Evolutionary conservation across 805 yeast genomes (phyloP).

Genomic region (Metschnikowia amazonensis): DNA sequence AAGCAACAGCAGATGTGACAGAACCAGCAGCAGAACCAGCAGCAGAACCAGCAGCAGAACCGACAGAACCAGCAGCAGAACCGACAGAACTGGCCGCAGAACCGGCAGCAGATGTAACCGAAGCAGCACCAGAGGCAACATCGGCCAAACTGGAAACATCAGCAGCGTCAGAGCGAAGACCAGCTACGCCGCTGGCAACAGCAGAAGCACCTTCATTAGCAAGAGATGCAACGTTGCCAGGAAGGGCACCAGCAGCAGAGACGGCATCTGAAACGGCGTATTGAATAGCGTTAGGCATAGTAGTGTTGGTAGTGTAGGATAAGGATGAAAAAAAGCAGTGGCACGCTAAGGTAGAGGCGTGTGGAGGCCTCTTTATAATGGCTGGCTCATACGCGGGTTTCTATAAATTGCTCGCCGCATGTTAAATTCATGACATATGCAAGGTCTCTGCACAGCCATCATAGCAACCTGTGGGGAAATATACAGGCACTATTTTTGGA

Average conservation of each 20-base stretch:
- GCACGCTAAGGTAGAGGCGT: background rate
- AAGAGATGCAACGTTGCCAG: conserved; percentile 3
- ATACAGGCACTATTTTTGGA: background rate
- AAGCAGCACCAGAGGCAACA: conserved; percentile 1
- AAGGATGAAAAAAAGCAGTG: background rate
- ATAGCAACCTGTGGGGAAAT: conserved; percentile 3
- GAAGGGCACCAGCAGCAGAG: conserved; percentile 7
- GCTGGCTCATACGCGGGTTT: background rate
- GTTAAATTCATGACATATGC: background rate
- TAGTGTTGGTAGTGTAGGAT: conserved; percentile 1
- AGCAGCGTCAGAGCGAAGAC: conserved; percentile 14
- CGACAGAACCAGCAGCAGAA: too few relatives aligned
- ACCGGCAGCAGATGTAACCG: conserved; percentile 2
- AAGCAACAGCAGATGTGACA: conserved; percentile 3
- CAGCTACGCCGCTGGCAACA: conserved; percentile 14
- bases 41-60: too few relatives aligned
- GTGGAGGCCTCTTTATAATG: background rate
- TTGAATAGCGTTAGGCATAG: conserved; percentile 27
- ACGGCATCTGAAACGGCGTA: conserved; percentile 22
- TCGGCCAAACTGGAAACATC: conserved; percentile 12
- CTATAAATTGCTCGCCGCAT: background rate
- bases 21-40: too few relatives aligned
- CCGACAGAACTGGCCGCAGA: conserved; percentile 10
- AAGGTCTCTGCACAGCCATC: background rate
- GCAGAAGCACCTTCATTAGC: conserved; percentile 7